Base-by-base conservation (phyloP, 306 rosid species). In the Cicer chorassanicum region DNA sequence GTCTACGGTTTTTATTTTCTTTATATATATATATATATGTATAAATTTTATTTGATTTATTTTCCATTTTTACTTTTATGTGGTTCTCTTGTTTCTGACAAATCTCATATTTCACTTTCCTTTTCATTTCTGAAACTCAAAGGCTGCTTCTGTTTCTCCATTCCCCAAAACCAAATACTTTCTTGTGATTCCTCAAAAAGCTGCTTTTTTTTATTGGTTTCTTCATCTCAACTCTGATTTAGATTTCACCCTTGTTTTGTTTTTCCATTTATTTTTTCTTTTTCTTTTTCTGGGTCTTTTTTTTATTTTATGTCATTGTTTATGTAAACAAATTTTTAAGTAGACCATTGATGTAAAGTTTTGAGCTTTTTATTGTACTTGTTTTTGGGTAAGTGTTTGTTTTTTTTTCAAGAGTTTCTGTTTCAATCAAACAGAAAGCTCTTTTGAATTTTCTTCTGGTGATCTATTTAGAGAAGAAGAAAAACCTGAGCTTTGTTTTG, bases 11-110 rank as follows among this genome's bases (percentile, higher is more conserved):
- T 29, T 29, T 29, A 4, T 29, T 29, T 29, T 29, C 0, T 29
- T 24, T 21, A 13, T 49, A 49, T 5, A 6, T n/a, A 1, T 59
- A 6, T n/a, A n/a, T n/a, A n/a, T n/a, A 59, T 41, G 7, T 59
- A 12, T 59, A 6, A 5, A 55, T 3, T 1, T 48, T 4, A 29
- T 29, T 29, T 29, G 5, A 29, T 13, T 38, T 73, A 7, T 6
- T 34, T 55, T 44, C 76, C 5, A 34, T 56, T 72, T 49, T 49
- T 14, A 13, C 4, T 55, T 43, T 42, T 5, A 81, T 80, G 86
- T 81, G 78, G 70, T 75, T 55, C 79, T 84, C 92, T 76, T 80
- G 65, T 77, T 84, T 42, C 76, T 74, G 77, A 79, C 81, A 77
- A 84, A 45, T 79, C 90, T 84, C 80, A 65, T 46, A 45, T 76